Percentiles rank a stretch among this genome's conserved stretches.
Evolutionary conservation across 208 protist species (phyloP).

Genomic region (Jaenimonas drosophilae): DNA sequence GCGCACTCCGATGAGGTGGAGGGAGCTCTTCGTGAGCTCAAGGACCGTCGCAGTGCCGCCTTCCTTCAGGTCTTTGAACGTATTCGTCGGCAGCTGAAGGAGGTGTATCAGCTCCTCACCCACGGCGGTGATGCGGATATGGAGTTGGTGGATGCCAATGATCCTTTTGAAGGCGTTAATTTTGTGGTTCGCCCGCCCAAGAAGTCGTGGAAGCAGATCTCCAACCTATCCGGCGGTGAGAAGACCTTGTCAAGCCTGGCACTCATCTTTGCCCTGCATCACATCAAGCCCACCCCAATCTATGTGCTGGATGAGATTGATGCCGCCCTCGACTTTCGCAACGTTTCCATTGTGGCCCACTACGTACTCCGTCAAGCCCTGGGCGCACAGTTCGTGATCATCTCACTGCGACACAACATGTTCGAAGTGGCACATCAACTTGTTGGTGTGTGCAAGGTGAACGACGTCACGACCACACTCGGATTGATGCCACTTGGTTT

Average conservation of each 20-base stretch:
- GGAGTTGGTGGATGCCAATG: conserved; percentile 98
- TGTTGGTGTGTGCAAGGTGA: conserved; percentile 99
- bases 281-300: conserved; percentile 99
- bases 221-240: conserved; percentile 99
- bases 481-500: conserved; percentile 93
- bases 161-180: conserved; percentile 98
- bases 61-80: conserved; percentile 98
- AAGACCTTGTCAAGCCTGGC: conserved; percentile 99
- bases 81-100: conserved; percentile 98
- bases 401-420: conserved; percentile 98
- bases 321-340: conserved; percentile 99
- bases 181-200: conserved; percentile 99
- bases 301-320: conserved; percentile 99
- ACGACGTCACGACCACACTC: conserved; percentile 96
- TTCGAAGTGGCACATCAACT: conserved; percentile 97
- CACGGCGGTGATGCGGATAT: conserved; percentile 99
- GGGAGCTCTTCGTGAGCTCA: conserved; percentile 44
- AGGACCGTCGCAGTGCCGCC: conserved; percentile 79
- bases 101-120: conserved; percentile 99
- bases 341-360: conserved; percentile 98
- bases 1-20: conserved; percentile 65
- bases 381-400: conserved; percentile 99
- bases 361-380: conserved; percentile 98
- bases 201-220: conserved; percentile 99
- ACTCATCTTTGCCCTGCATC: conserved; percentile 99